phyloP scores from a whole-genome alignment of 805 yeast genomes.

The Candida andamanensis region DNA sequence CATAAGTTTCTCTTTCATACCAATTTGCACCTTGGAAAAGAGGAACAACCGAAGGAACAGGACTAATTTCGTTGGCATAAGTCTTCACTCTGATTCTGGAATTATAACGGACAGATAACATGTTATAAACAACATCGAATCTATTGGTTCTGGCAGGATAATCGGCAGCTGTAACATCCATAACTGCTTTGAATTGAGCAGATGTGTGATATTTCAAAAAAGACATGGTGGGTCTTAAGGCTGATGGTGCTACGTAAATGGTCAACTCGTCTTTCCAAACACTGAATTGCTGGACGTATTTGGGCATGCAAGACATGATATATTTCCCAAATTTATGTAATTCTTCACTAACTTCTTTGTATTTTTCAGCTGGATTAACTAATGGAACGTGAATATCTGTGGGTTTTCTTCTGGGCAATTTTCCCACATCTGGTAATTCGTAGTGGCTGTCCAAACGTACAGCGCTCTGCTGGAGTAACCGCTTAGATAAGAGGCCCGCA shows the following conservation, averaged over 20 bases:
- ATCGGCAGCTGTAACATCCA: constrained; percentile 85
- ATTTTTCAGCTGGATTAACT: constrained; percentile 75
- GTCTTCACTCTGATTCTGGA: constrained; percentile 87
- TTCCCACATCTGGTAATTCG: constrained; percentile 27
- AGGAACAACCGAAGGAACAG: constrained; percentile 76
- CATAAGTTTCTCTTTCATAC: constrained; percentile 88
- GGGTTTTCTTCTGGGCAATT: constrained; percentile 34
- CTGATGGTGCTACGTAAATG: constrained; percentile 69
- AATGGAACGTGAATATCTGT: constrained; percentile 41
- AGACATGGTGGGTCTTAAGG: constrained; percentile 62
- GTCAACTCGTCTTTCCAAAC: constrained; percentile 91
- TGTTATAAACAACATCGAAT: constrained; percentile 81
- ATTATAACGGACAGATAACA: constrained; percentile 76
- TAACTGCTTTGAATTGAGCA: constrained; percentile 69
- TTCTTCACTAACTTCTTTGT: constrained; percentile 60
- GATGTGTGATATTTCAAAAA: constrained; percentile 77
- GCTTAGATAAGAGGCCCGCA: constrained; percentile 2
- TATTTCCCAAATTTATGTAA: constrained; percentile 79
- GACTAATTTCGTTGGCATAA: constrained; percentile 74
- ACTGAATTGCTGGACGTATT: constrained; percentile 73
- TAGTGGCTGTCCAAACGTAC: constrained; percentile 3
- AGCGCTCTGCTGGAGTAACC: constrained; percentile 3
- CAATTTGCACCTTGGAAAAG: constrained; percentile 79
- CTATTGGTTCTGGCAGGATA: constrained; percentile 79
- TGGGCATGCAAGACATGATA: constrained; percentile 72